Evolutionary conservation across 352 stramenopile species (phyloP), one percentile per base, ranked within the genome.

Genomic region (Globisporangium irregulare): DNA sequence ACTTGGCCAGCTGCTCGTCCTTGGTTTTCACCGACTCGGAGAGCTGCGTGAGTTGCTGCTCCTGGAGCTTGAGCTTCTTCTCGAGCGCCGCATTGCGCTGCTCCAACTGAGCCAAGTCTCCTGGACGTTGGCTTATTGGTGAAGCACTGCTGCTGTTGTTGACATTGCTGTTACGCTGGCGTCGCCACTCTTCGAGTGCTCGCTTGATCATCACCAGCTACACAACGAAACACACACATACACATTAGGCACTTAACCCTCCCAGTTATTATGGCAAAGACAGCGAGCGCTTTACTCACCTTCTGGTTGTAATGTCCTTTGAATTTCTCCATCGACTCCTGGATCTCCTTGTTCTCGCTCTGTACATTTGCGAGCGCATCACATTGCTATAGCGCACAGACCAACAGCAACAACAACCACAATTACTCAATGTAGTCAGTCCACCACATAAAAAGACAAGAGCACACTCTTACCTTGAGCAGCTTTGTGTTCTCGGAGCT

Each of bases 301-400:
- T 94, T 96, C 70, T 94, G 88, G 54, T 92, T 92, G 76, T 95
- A 95, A 29, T 92, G 79, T 36, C 80, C 82, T 71, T 95, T 95
- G 71, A 95, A 95, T 12, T 80, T 76, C 24, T 94, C 86, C 86
- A 96, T 94, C 12, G 85, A 82, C 43, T 94, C 81, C 32, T 89
- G 81, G 46, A 94, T 86, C 24, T 90, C 81, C 36, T 79, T 77
- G 69, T 94, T 94, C 61, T 96, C 86, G 34, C 73, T 73, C 70
- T 92, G 82, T 32, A 93, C 73, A 38, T 87, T 91, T 27, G 83
- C 82, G 32, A 93, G 58, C 51, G 79, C 75, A 56, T 94, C 85
- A 43, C 83, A 92, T 90, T 92, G 90, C 87, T 94, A 59, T 66
- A 41, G 15, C 25, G 25, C 10, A 51, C 15, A 38, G 56, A 20